A percentile compares a stretch with the other conserved stretches of the same genome.
Evolutionary conservation across 805 yeast genomes (phyloP).

Genomic region (Metschnikowia santaceciliae): DNA sequence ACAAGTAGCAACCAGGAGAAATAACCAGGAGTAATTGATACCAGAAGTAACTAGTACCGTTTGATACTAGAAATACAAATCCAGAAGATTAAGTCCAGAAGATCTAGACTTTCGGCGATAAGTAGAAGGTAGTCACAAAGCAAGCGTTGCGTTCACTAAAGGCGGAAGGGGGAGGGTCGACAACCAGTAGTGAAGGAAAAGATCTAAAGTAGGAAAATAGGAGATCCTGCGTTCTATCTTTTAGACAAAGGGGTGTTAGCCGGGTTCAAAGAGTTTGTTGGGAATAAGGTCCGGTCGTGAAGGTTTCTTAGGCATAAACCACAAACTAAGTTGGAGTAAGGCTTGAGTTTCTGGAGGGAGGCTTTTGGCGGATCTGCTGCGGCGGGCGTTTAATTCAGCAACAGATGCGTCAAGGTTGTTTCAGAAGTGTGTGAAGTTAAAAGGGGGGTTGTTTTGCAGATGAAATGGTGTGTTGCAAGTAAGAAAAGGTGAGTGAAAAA

Average conservation of each 20-base stretch:
- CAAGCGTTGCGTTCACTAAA: slow-evolving; percentile 15
- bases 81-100: no score
- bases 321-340: slow-evolving; percentile 4
- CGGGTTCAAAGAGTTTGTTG: slow-evolving; percentile 38
- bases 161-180: slow-evolving; percentile 37
- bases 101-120: background rate
- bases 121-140: background rate
- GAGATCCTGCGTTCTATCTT: background rate
- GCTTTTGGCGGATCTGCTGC: background rate
- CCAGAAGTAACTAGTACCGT: background rate
- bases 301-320: slow-evolving; percentile 45
- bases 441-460: background rate
- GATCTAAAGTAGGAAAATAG: background rate
- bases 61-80: no score
- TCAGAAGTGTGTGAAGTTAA: background rate
- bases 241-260: slow-evolving; percentile 31
- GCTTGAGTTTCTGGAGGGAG: background rate
- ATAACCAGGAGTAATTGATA: no score
- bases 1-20: no score
- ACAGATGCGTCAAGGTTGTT: background rate
- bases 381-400: background rate
- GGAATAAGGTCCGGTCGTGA: slow-evolving; percentile 34
- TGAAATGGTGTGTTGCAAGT: background rate
- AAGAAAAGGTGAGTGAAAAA: slow-evolving; percentile 1
- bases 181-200: slow-evolving; percentile 28